Evolutionary conservation across 2,329 filamentous ascomycete species (phyloP), one percentile per base, ranked within the genome.

Genomic region (Talaromyces sp.): DNA sequence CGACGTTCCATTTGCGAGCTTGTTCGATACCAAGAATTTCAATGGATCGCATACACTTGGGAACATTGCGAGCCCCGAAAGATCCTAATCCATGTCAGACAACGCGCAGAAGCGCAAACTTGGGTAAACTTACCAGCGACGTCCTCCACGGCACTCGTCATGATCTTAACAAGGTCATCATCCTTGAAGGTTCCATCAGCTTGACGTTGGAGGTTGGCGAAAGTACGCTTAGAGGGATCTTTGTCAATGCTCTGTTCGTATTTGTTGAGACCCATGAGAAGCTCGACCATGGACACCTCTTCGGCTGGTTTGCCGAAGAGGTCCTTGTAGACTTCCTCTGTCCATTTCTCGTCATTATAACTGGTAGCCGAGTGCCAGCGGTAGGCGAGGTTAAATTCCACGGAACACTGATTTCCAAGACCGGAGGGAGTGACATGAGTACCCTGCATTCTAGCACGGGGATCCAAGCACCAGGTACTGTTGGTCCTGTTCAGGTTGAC

Each of bases 361-460:
- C 84, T 85, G 70, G 95, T 91, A 70, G 89, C 88, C 2, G 91
- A 92, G 79, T 96, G 92, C 91, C 92, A 96, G 68, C 92, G 85
- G 76, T 96, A 96, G 70, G 91, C 90, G 10, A 96, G 83, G 73
- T 95, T 96, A 82, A 96, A 96, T 79, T 96, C 92, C 3, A 90
- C 91, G 0, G 91, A 94, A 5, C 94, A 91, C 69, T 90, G 88
- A 72, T 95, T 96, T 60, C 92, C 92, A 0, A 90, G 86, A 49
- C 91, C 92, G 27, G 88, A 84, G 53, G 91, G 87, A 0, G 89
- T 86, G 0, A 86, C 85, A 1, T 84, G 76, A 36, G 83, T 82
- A 83, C 83, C 83, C 45, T 85, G 88, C 76, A 89, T 90, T 70
- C 90, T 86, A 13, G 86, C 84, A 27, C 92, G 85, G 0, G 91